Percentiles rank a stretch among this genome's conserved stretches.
Evolutionary conservation across 352 stramenopile genomes (phyloP).

Genomic region (Phytophthora syringae): DNA sequence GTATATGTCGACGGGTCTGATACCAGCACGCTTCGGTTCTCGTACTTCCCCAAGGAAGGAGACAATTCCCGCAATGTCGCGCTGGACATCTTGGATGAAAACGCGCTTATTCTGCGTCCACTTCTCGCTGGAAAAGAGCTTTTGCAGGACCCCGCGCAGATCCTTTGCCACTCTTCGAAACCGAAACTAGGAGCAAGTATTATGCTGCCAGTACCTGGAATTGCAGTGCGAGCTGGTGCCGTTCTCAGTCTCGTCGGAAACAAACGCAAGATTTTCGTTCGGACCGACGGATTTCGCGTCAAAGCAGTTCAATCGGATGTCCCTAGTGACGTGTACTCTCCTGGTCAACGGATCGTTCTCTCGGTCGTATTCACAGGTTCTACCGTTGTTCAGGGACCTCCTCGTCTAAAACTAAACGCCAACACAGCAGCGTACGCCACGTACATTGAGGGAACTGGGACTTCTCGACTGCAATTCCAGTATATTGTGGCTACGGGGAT

Average conservation of each 20-base stretch:
- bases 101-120: conserved; percentile 51
- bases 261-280: conserved; percentile 63
- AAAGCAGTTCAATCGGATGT: conserved; percentile 41
- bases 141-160: conserved; percentile 36
- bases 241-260: conserved; percentile 68
- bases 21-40: conserved; percentile 53
- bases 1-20: conserved; percentile 59
- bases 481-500: conserved; percentile 67
- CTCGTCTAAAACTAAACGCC: conserved; percentile 57
- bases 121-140: conserved; percentile 39
- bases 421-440: conserved; percentile 47
- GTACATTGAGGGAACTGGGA: conserved; percentile 63
- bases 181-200: conserved; percentile 48
- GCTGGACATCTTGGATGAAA: conserved; percentile 51
- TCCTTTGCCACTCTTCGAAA: conserved; percentile 45
- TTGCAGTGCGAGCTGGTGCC: conserved; percentile 52
- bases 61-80: conserved; percentile 54
- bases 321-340: conserved; percentile 54
- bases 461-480: conserved; percentile 49
- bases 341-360: conserved; percentile 64
- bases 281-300: conserved; percentile 66
- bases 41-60: conserved; percentile 46
- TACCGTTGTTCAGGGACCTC: conserved; percentile 60
- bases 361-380: conserved; percentile 53
- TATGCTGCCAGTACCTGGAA: conserved; percentile 52